Conservation (phyloP, 2,329 filamentous ascomycete species). For the Diaporthe destruens region DNA sequence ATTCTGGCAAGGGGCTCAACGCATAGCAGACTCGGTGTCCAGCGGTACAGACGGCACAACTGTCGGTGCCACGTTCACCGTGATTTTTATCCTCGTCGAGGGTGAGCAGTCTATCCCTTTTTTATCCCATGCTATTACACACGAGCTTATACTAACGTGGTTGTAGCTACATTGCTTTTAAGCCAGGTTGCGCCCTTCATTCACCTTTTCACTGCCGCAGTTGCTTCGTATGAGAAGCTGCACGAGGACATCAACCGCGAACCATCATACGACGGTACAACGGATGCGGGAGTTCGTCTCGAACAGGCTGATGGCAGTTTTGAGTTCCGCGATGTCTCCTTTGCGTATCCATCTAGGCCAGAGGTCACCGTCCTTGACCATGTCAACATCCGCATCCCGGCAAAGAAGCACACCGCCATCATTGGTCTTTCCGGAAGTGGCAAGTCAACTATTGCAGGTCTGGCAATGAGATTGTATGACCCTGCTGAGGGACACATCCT, state of each 20-base stretch:
- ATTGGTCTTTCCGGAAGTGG: constrained; percentile 71
- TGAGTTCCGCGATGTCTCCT: constrained; percentile 49
- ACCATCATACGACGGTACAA: constrained; percentile 57
- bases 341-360: constrained; percentile 60
- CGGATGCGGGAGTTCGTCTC: constrained; percentile 42
- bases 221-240: constrained; percentile 66
- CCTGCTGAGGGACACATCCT: constrained; percentile 55
- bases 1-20: constrained; percentile 73
- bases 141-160: constrained; percentile 43
- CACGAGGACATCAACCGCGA: constrained; percentile 65
- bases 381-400: constrained; percentile 53
- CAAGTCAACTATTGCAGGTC: constrained; percentile 65
- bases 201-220: constrained; percentile 69
- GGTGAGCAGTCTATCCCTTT: constrained; percentile 47
- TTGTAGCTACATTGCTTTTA: constrained; percentile 64
- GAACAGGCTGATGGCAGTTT: constrained; percentile 33
- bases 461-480: constrained; percentile 61
- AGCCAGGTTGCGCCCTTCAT: constrained; percentile 71
- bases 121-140: neutral
- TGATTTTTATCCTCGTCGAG: constrained; percentile 68
- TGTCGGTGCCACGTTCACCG: constrained; percentile 64
- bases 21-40: constrained; percentile 49
- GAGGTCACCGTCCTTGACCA: constrained; percentile 57
- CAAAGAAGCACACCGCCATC: constrained; percentile 65
- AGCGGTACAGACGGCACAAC: constrained; percentile 52